Evolutionary conservation across 805 yeast genomes (phyloP), one percentile per base, ranked within the genome.

Genomic region (Dipodascus albidus): DNA sequence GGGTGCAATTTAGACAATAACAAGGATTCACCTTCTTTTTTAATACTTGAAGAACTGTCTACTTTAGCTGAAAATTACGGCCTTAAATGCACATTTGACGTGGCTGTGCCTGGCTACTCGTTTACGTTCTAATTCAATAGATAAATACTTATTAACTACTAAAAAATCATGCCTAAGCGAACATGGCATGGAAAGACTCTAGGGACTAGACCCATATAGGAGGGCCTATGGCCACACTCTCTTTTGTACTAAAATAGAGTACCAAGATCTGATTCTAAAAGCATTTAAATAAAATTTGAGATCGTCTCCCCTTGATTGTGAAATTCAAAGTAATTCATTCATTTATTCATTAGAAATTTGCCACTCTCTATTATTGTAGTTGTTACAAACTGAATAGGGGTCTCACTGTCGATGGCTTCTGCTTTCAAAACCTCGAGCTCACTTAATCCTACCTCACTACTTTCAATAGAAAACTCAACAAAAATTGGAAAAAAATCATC

Each of bases 401-500:
- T 11, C 11, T 6, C 33, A 27, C 11, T 27, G 33, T 11, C 11
- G 11, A 6, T 27, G 9, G 33, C 33, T 27, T 27, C 33, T 27
- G 11, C 33, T 6, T 38, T 38, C 20, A 38, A 6, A 19, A 38
- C 20, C n/a, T 38, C 14, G n/a, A 38, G 9, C 8, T 38, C 20
- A 38, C 44, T 38, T 14, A 38, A 19, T n/a, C 44, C 17, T 19
- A 14, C 20, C 15, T 19, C 44, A 11, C n/a, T 8, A 14, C 20
- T 38, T 38, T 38, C n/a, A 19, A 38, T 38, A 19, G 44, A 6
- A 14, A 38, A 38, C 20, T 38, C 44, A 14, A 17, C 44, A 38
- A 11, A 17, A 38, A 91, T 80, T 56, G 99, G 99, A 85, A 89
- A 91, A 62, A 91, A 73, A 11, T 81, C 76, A 57, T 89, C 96